A percentile compares a stretch with the other conserved stretches of the same genome.
phyloP scores from a whole-genome alignment of 2,329 filamentous ascomycete species.

The Ophiocordyceps sinensis region DNA sequence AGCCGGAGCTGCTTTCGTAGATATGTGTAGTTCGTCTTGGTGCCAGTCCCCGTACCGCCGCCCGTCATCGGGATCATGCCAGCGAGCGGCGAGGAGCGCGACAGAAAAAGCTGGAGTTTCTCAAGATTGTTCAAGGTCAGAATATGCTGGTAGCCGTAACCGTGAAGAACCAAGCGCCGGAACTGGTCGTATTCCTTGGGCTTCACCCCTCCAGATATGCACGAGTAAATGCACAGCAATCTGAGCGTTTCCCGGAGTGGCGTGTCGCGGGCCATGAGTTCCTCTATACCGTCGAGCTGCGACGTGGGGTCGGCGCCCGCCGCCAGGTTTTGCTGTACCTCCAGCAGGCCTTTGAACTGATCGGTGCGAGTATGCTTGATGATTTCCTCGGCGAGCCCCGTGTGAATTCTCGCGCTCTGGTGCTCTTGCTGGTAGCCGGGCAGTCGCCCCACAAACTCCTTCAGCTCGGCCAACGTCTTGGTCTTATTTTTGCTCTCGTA shows the following conservation, averaged over 20 bases:
- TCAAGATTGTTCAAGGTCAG: conserved; percentile 80
- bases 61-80: conserved; percentile 66
- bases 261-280: conserved; percentile 80
- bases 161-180: conserved; percentile 74
- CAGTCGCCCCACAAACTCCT: conserved; percentile 88
- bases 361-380: conserved; percentile 86
- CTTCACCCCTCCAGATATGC: conserved; percentile 76
- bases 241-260: conserved; percentile 71
- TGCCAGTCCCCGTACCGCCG: conserved; percentile 36
- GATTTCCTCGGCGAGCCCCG: conserved; percentile 84
- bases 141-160: conserved; percentile 89
- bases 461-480: conserved; percentile 80
- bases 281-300: conserved; percentile 82
- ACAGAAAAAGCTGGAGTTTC: conserved; percentile 73
- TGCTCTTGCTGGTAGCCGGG: conserved; percentile 89
- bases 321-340: conserved; percentile 91
- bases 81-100: conserved; percentile 62
- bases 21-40: conserved; percentile 80
- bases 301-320: conserved; percentile 78
- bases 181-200: conserved; percentile 82
- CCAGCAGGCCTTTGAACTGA: conserved; percentile 72
- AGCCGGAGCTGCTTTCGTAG: conserved; percentile 75
- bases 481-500: conserved; percentile 83
- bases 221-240: conserved; percentile 81
- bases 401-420: conserved; percentile 82